Evolutionary conservation across 768 basidiomycete genomes (phyloP), one percentile per base, ranked within the genome.

Genomic region (Boletellus ananas): DNA sequence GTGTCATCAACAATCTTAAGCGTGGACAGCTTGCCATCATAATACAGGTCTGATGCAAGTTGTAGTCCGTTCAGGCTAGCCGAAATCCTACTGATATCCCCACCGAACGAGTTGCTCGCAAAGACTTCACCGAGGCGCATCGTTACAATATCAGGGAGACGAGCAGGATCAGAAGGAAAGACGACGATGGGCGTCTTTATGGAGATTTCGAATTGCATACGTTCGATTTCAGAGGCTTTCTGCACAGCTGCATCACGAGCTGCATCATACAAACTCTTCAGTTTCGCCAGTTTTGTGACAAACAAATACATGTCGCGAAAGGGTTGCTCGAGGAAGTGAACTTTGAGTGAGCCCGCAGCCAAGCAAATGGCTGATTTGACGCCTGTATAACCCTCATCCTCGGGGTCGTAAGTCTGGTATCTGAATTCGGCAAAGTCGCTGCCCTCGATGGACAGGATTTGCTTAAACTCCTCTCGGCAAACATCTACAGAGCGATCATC

Each of bases 1-100:
- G 96, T 93, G 61, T 95, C 89, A 57, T 96, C 91, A 31, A 99
- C 87, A 58, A 99, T 91, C 68, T 90, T 93, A 50, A 98, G 75
- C 1, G 67, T 72, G 16, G 79, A 76, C 12, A 72, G 54, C 52
- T 76, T 60, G 38, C 72, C 77, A 13, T 75, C 74, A 35, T 75
- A 69, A 55, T 78, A 70, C 36, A 88, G 70, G 35, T 76, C 79
- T 17, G 94, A 94, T 13, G 85, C 76, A 25, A 98, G 77, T 58
- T 89, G 88, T 29, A 98, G 85, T 14, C 94, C 93, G 35, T 73
- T 77, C 34, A 99, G 76, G 55, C 85, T 84, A 16, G 94, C 94
- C 4, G 74, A 72, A 42, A 84, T 86, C 46, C 74, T 84, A 58
- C 80, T 84, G 41, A 70, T 62, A 20, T 73, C 73, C 17, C 53